Evolutionary conservation across 2,329 filamentous ascomycete species (phyloP).

Genomic region (Sclerotinia trifoliorum): DNA sequence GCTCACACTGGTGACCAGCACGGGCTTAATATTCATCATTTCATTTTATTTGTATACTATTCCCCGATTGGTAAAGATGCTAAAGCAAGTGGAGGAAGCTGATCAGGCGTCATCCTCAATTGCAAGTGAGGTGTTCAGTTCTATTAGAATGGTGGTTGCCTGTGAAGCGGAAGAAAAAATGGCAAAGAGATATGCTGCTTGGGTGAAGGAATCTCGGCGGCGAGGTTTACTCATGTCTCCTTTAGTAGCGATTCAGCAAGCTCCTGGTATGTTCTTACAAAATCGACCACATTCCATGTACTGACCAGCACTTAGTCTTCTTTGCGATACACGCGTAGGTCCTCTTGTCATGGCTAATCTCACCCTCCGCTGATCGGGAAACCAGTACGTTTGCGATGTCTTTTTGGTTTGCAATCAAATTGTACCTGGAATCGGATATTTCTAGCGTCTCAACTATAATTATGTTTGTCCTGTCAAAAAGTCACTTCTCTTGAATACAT

Average conservation of each 20-base stretch:
- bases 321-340: conserved; percentile 25
- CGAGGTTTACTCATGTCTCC: conserved; percentile 21
- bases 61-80: conserved; percentile 55
- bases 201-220: conserved; percentile 52
- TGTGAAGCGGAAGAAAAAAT: conserved; percentile 60
- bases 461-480: conserved; percentile 45
- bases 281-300: neutral
- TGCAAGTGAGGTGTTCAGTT: conserved; percentile 59
- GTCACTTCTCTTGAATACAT: neutral
- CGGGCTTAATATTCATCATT: conserved; percentile 54
- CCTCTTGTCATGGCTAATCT: neutral
- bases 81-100: conserved; percentile 48
- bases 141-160: conserved; percentile 61
- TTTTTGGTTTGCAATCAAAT: conserved; percentile 63
- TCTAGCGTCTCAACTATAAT: conserved; percentile 53
- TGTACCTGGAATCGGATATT: conserved; percentile 45
- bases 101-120: conserved; percentile 58
- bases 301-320: conserved; percentile 2
- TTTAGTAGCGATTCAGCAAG: conserved; percentile 48
- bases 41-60: conserved; percentile 51
- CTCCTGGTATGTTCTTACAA: conserved; percentile 38
- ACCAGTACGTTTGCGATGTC: conserved; percentile 53
- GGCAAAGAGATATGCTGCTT: conserved; percentile 52
- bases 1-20: conserved; percentile 56
- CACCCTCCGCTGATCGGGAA: conserved; percentile 34